phyloP scores from a whole-genome alignment of 352 stramenopile genomes.

The Globisporangium perplexum region DNA sequence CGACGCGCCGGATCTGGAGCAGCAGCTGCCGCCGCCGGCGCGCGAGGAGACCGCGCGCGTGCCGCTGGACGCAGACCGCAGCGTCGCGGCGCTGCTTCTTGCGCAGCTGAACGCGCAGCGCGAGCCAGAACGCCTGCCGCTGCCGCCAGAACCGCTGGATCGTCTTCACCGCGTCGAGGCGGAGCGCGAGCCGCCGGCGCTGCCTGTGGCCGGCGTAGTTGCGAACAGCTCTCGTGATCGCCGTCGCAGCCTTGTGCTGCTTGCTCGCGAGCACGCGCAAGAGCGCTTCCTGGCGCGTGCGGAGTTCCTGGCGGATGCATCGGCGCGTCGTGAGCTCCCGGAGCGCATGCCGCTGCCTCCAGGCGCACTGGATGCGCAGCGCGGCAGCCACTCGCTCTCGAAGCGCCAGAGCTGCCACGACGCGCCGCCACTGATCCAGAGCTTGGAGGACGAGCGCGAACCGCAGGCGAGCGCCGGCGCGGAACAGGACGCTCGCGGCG shows the following conservation, averaged over 20 bases:
- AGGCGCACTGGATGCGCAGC: slow-evolving; percentile 51
- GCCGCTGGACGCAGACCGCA: slow-evolving; percentile 39
- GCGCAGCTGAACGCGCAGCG: slow-evolving; percentile 31
- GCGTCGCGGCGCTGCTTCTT: slow-evolving; percentile 28
- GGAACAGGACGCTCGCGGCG: slow-evolving; percentile 37
- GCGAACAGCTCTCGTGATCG: slow-evolving; percentile 39
- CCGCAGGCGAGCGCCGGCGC: slow-evolving; percentile 34
- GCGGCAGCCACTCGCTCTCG: slow-evolving; percentile 10
- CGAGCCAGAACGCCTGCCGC: slow-evolving; percentile 37
- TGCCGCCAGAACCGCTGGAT: slow-evolving; percentile 56
- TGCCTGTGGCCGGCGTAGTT: slow-evolving; percentile 10
- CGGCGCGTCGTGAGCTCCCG: slow-evolving; percentile 18
- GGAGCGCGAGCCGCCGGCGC: slow-evolving; percentile 3
- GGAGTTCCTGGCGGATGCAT: slow-evolving; percentile 29
- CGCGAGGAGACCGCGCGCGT: slow-evolving; percentile 25
- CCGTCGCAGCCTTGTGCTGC: slow-evolving; percentile 33
- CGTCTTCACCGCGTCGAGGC: slow-evolving; percentile 18
- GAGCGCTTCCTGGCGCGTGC: slow-evolving; percentile 33
- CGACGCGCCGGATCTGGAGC: slow-evolving; percentile 29
- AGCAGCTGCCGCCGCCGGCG: slow-evolving; percentile 26
- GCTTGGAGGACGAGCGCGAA: slow-evolving; percentile 34
- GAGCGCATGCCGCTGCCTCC: slow-evolving; percentile 33
- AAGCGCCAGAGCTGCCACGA: slow-evolving; percentile 13
- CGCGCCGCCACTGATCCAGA: slow-evolving; percentile 36
- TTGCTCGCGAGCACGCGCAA: slow-evolving; percentile 36